Conservation (phyloP, 768 basidiomycete species). For the Suillus fuscotomentosus region DNA sequence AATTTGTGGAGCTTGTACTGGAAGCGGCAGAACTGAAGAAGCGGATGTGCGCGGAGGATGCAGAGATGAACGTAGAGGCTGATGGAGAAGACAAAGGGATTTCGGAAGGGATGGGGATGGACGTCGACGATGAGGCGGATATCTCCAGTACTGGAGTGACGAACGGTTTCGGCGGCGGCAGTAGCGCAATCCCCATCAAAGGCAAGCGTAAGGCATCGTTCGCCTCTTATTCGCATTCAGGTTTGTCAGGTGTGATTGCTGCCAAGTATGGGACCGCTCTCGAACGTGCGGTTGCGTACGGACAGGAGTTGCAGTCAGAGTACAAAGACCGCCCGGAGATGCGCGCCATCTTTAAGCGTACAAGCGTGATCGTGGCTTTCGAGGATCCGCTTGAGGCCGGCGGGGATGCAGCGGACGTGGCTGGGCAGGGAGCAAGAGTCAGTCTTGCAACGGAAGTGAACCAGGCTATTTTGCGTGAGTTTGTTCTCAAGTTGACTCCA, state of each 20-base stretch:
- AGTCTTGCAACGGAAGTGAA: conserved; percentile 76
- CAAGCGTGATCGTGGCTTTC: conserved; percentile 80
- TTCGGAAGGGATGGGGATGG: conserved; percentile 54
- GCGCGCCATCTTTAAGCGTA: conserved; percentile 64
- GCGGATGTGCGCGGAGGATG: conserved; percentile 46
- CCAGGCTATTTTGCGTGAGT: conserved; percentile 76
- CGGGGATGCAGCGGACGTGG: conserved; percentile 64
- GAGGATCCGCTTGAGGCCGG: conserved; percentile 69
- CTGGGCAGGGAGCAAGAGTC: conserved; percentile 63
- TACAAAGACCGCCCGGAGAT: conserved; percentile 67
- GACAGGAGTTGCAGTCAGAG: conserved; percentile 65
- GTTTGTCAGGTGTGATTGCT: conserved; percentile 24
- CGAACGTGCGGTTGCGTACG: conserved; percentile 69
- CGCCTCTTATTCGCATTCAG: conserved; percentile 22
- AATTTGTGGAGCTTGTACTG: conserved; percentile 81
- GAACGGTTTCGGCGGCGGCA: conserved; percentile 11
- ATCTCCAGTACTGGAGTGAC: conserved; percentile 8
- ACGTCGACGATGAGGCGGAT: conserved; percentile 43
- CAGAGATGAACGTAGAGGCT: conserved; percentile 28
- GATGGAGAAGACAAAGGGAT: conserved; percentile 39
- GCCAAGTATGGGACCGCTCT: conserved; percentile 56
- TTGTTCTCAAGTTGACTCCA: neutral
- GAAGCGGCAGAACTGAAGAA: conserved; percentile 70
- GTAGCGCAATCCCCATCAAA: conserved; percentile 28
- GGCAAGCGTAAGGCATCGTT: conserved; percentile 29